Conservation (phyloP, 257 asterid species). For the Scutellaria barbata region DNA sequence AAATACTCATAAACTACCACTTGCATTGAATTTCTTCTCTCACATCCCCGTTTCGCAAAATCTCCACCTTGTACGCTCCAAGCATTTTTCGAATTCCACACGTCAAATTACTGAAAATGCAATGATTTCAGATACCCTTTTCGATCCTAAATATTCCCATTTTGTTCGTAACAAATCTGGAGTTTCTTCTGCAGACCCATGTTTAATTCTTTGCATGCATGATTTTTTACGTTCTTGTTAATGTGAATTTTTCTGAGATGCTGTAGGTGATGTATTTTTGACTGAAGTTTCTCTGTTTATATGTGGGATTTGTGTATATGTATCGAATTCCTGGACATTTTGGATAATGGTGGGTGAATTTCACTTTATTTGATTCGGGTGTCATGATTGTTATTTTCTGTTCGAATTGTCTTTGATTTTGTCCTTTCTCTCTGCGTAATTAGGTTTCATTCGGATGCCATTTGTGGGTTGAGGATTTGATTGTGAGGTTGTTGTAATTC, state of each 20-base stretch:
- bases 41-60: constrained; percentile 40
- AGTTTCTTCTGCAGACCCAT: constrained; percentile 27
- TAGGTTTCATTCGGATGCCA: not conserved
- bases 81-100: constrained; percentile 29
- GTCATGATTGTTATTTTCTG: not conserved
- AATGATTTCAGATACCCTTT: constrained; percentile 23
- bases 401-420: not conserved
- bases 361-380: constrained; percentile 3
- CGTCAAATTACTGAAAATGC: constrained; percentile 24
- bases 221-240: constrained; percentile 23
- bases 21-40: constrained; percentile 33
- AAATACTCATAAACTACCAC: not conserved
- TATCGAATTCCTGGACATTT: not conserved
- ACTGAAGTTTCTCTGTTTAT: not conserved
- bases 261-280: constrained; percentile 8
- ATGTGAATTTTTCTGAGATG: not conserved
- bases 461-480: constrained; percentile 23
- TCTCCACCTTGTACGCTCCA: constrained; percentile 44
- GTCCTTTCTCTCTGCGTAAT: not conserved
- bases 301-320: not conserved
- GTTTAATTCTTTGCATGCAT: constrained; percentile 37
- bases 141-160: constrained; percentile 28
- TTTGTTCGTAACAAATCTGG: constrained; percentile 22
- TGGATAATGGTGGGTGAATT: not conserved
- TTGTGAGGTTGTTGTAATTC: not conserved